Percentiles rank a stretch among this genome's conserved stretches.
phyloP scores from a whole-genome alignment of 345 rosid species.

The Eucalyptus globulus region DNA sequence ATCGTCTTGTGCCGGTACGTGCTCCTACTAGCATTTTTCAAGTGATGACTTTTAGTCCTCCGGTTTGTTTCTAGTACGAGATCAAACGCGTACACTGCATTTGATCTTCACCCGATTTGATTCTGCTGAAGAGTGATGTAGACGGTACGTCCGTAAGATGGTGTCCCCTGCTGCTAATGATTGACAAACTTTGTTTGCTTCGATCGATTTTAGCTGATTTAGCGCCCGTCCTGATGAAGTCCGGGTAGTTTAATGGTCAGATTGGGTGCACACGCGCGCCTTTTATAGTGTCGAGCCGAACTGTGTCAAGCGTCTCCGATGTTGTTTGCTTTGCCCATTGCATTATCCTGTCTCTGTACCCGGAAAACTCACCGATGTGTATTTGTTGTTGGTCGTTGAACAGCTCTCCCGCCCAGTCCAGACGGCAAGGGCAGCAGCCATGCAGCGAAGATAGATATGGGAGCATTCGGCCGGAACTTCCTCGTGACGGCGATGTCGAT shows the following conservation, averaged over 20 bases:
- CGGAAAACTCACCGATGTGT: not conserved
- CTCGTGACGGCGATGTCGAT: not conserved
- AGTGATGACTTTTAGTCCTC: not conserved
- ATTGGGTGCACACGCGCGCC: not conserved
- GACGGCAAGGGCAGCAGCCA: not conserved
- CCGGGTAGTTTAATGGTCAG: not conserved
- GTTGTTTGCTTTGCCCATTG: not conserved
- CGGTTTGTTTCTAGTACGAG: not conserved
- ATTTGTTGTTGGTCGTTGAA: not conserved
- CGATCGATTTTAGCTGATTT: not conserved
- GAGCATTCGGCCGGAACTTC: not conserved
- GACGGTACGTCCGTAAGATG: not conserved
- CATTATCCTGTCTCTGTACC: not conserved
- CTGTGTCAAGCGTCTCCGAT: not conserved
- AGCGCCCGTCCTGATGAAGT: not conserved
- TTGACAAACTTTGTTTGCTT: not conserved
- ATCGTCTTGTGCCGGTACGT: slow-evolving; percentile 32
- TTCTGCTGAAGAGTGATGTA: not conserved
- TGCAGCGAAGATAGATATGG: not conserved
- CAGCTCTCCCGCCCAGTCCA: not conserved
- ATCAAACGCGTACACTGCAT: not conserved
- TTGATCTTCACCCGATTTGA: not conserved
- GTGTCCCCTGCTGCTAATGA: not conserved
- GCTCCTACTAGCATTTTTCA: not conserved
- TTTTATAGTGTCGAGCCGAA: not conserved